Conservation (phyloP, 2,329 filamentous ascomycete species). For the Monilinia laxa region DNA sequence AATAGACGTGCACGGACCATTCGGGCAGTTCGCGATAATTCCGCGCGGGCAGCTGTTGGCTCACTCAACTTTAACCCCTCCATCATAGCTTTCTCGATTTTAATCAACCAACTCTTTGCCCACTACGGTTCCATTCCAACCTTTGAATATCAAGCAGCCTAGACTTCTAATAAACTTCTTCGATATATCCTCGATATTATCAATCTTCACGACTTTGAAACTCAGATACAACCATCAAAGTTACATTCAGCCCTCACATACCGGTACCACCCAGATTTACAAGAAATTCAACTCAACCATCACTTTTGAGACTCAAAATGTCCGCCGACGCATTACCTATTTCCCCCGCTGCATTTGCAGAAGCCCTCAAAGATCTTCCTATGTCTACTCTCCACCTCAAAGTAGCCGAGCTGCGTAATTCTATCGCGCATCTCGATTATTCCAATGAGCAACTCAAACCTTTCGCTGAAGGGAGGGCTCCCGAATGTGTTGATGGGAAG, state of each 20-base stretch:
- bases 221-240: background rate
- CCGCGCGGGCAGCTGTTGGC: constrained; percentile 18
- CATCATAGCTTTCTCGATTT: constrained; percentile 7
- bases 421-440: constrained; percentile 69
- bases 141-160: background rate
- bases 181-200: background rate
- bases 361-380: constrained; percentile 66
- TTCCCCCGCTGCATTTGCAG: constrained; percentile 60
- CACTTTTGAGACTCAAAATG: constrained; percentile 45
- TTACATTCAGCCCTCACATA: background rate
- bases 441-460: constrained; percentile 72
- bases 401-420: constrained; percentile 73
- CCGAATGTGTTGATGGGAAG: constrained; percentile 35
- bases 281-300: background rate
- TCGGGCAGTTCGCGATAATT: constrained; percentile 3
- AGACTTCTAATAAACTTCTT: background rate
- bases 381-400: constrained; percentile 66
- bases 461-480: constrained; percentile 52
- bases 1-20: constrained; percentile 12
- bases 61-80: constrained; percentile 20
- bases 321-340: constrained; percentile 64
- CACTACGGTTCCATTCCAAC: background rate
- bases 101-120: background rate
- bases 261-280: background rate
- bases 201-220: background rate